These are phyloP conservation scores for Mortierella sp. DNA, from an alignment of 371 early-diverging fungal species.

Conservation along the genomic window DNA sequence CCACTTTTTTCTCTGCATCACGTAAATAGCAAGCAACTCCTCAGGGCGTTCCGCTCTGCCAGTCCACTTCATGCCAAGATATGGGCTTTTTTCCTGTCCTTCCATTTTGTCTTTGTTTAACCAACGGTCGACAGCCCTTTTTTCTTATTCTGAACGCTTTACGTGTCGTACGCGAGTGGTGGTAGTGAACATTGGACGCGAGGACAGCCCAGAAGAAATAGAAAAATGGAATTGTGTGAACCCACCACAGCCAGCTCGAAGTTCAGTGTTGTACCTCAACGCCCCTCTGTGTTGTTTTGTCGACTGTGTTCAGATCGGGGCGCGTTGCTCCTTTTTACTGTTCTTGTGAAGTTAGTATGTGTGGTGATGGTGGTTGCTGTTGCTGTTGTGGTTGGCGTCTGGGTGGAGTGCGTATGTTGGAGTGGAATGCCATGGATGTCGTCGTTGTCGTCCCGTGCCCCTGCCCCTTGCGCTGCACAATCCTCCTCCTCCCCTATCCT, in stretches of 20 bases:
- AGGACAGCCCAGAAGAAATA: neutral
- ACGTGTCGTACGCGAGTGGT: neutral
- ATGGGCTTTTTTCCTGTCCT: neutral
- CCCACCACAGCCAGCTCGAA: neutral
- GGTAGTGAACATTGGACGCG: neutral
- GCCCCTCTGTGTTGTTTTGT: neutral
- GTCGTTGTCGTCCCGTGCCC: neutral
- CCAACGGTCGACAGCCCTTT: slow-evolving; percentile 2
- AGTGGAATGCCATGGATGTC: neutral
- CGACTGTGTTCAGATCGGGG: neutral
- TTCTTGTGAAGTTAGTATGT: neutral
- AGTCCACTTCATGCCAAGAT: neutral
- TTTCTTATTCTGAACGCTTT: neutral
- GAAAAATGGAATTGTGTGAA: neutral
- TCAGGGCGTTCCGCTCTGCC: neutral
- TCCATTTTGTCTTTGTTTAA: neutral
- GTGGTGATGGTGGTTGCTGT: neutral
- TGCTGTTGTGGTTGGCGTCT: neutral
- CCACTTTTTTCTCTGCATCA: neutral
- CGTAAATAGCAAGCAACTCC: neutral
- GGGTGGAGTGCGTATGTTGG: neutral
- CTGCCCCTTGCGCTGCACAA: neutral
- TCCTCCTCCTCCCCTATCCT: neutral
- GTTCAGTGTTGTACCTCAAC: neutral
- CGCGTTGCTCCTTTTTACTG: neutral